Evolutionary conservation across 75 land plant species (phyloP), one percentile per base, ranked within the genome.

Genomic region (Pseudotsuga menziesii): DNA sequence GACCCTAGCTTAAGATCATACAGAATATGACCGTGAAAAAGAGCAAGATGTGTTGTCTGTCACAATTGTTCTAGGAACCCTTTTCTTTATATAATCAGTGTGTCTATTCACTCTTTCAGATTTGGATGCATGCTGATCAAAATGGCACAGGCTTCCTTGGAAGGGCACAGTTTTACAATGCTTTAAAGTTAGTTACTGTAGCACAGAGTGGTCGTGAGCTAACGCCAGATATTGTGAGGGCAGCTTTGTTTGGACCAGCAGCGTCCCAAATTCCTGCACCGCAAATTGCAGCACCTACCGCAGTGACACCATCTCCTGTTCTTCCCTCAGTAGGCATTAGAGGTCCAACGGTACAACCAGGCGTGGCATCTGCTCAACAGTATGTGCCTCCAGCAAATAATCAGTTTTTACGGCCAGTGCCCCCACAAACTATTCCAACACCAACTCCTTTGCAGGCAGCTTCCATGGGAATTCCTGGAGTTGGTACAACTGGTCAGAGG

Each of bases 71-170:
- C 54, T 8, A 69, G n/a, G 3, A 69, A 19, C 25, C 63, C 11
- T 23, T 61, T 13, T 74, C 19, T 55, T 27, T 74, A 22, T 74
- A 29, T 74, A 19, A 56, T 74, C 20, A 56, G 16, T 5, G 1
- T 12, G 19, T 25, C 3, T 74, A 26, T 74, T 14, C 17, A 4
- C 60, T 56, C 8, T 20, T 54, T 54, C 85, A 95, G 98, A 89
- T 96, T 78, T 96, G 98, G 98, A 92, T 80, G 80, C 82, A 85
- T 83, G 89, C 96, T 56, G 96, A 96, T 87, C 91, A 87, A 78
- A 85, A 59, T 23, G 80, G 74, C 14, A 82, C 82, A 44, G 94
- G 98, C 61, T 96, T 85, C 78, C 88, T 96, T 56, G 85, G 94
- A 59, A 86, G 88, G 17, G 72, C 72, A 27, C 92, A 96, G 71